These are phyloP conservation scores for Avena insularis DNA, from an alignment of 176 grass and related monocot species.

Conservation along the genomic window DNA sequence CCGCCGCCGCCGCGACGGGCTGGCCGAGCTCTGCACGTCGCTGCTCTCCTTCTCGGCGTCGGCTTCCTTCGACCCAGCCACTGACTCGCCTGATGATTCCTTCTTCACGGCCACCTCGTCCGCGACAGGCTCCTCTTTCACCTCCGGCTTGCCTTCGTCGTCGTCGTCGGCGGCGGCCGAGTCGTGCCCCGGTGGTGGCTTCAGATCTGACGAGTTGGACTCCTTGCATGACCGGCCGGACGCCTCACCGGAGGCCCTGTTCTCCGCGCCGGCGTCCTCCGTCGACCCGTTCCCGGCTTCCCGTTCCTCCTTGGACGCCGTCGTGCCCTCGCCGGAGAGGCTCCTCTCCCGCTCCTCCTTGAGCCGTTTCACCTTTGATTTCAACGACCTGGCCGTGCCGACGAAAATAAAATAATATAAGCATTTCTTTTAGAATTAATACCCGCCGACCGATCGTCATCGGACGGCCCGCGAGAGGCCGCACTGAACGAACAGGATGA, in stretches of 20 bases:
- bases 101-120: slow-evolving; percentile 33
- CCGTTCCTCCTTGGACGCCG: slow-evolving; percentile 40
- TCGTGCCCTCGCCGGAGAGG: slow-evolving; percentile 42
- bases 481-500: slow-evolving; percentile 29
- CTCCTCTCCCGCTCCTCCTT: slow-evolving; percentile 69
- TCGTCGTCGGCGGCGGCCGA: neutral
- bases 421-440: slow-evolving; percentile 11
- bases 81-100: slow-evolving; percentile 70
- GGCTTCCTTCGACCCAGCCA: slow-evolving; percentile 65
- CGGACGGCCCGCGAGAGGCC: slow-evolving; percentile 16
- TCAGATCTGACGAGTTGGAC: slow-evolving; percentile 89
- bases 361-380: slow-evolving; percentile 78
- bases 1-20: slow-evolving; percentile 49
- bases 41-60: slow-evolving; percentile 69
- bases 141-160: neutral
- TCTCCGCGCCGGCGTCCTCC: slow-evolving; percentile 10
- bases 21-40: slow-evolving; percentile 87
- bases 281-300: slow-evolving; percentile 42
- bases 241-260: slow-evolving; percentile 57
- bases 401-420: slow-evolving; percentile 25
- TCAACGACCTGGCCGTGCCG: slow-evolving; percentile 69
- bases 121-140: neutral
- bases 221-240: slow-evolving; percentile 77
- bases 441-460: slow-evolving; percentile 49
- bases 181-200: slow-evolving; percentile 39